phyloP scores from a whole-genome alignment of 257 asterid species.

The Ilex asprella region DNA sequence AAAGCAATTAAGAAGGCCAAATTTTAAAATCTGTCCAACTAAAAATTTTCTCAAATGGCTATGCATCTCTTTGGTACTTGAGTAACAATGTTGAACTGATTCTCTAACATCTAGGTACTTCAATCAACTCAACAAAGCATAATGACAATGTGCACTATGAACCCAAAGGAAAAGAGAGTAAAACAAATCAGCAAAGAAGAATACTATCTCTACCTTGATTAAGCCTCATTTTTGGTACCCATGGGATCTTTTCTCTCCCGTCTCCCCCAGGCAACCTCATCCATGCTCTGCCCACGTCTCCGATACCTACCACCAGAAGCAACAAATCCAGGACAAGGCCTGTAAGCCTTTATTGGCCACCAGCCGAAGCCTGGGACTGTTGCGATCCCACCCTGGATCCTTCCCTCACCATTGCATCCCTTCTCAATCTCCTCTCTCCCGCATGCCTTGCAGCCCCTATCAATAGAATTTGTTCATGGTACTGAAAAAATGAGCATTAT shows the following conservation, averaged over 20 bases:
- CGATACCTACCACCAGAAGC: constrained; percentile 84
- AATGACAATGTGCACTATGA: too few relatives aligned
- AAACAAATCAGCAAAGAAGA: too few relatives aligned
- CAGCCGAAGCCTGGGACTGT: constrained; percentile 90
- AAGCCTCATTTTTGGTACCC: constrained; percentile 12
- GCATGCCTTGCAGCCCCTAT: constrained; percentile 77
- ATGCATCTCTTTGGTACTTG: too few relatives aligned
- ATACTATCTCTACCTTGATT: constrained; percentile 29
- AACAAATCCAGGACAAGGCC: constrained; percentile 86
- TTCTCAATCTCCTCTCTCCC: constrained; percentile 68
- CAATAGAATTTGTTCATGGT: neutral
- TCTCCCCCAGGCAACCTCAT: constrained; percentile 75
- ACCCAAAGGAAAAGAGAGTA: too few relatives aligned
- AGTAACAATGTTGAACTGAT: too few relatives aligned
- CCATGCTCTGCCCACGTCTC: constrained; percentile 87
- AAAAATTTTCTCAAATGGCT: too few relatives aligned
- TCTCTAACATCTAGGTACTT: too few relatives aligned
- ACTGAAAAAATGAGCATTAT: neutral
- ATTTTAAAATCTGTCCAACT: too few relatives aligned
- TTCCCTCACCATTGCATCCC: constrained; percentile 92
- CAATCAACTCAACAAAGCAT: too few relatives aligned
- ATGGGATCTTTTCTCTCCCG: constrained; percentile 21
- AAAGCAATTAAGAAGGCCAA: too few relatives aligned
- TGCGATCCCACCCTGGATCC: constrained; percentile 97
- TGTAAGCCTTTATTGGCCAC: constrained; percentile 97